These are phyloP conservation scores for Lactarius quietus DNA, from an alignment of 768 basidiomycete genomes.

Conservation along the genomic window DNA sequence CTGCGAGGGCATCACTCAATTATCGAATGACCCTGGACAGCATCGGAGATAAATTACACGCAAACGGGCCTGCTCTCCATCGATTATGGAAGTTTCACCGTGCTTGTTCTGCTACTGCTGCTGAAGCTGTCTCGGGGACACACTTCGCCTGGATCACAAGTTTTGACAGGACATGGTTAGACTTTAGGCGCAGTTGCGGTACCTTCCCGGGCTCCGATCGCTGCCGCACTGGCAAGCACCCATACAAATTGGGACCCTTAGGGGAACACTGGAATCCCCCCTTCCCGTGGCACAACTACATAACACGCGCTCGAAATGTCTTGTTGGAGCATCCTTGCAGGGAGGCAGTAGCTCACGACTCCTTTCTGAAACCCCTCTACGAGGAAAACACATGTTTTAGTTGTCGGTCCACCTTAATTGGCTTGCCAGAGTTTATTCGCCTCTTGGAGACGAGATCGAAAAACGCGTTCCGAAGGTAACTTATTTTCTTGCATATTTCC, in stretches of 20 bases:
- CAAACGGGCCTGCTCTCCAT: constrained; percentile 6
- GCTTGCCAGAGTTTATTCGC: constrained; percentile 6
- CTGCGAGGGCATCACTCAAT: constrained; percentile 12
- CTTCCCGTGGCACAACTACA: background rate
- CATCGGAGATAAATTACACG: background rate
- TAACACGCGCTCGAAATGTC: background rate
- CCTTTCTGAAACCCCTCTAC: background rate
- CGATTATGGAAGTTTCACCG: constrained; percentile 4
- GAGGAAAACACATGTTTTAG: background rate
- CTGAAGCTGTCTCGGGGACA: background rate
- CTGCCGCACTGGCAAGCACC: too few relatives aligned
- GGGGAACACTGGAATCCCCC: background rate
- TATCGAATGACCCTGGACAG: background rate
- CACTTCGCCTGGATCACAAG: background rate
- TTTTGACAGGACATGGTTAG: background rate
- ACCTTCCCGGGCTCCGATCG: too few relatives aligned
- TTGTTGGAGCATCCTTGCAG: background rate
- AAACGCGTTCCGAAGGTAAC: constrained; percentile 3
- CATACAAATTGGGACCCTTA: too few relatives aligned
- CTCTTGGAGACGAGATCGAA: constrained; percentile 2
- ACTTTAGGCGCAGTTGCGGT: too few relatives aligned
- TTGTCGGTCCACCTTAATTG: background rate
- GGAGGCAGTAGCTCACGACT: background rate
- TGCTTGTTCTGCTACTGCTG: constrained; percentile 3
- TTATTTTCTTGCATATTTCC: background rate